Percentiles rank a stretch among this genome's conserved stretches.
These are phyloP conservation scores for Didymella keratinophila DNA, from an alignment of 2,329 filamentous ascomycete genomes.

Conservation along the genomic window DNA sequence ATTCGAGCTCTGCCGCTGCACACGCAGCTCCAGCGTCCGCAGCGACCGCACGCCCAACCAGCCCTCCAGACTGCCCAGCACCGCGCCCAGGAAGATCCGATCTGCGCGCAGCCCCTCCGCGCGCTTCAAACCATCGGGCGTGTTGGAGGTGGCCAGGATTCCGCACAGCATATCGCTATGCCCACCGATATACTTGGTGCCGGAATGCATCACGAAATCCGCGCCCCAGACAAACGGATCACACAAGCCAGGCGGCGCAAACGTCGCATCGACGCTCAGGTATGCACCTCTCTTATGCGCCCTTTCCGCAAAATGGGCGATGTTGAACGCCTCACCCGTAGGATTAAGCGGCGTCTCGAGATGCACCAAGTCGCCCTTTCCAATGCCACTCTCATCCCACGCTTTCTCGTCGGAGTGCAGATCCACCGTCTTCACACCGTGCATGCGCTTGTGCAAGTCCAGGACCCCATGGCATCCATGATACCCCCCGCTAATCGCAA, in stretches of 20 bases:
- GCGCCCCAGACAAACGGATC: slow-evolving; percentile 84
- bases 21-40: slow-evolving; percentile 83
- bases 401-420: slow-evolving; percentile 63
- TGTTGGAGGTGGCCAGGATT: slow-evolving; percentile 70
- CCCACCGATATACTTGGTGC: slow-evolving; percentile 95
- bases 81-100: slow-evolving; percentile 77
- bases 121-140: slow-evolving; percentile 31
- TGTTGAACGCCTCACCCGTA: slow-evolving; percentile 78
- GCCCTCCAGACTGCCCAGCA: slow-evolving; percentile 88
- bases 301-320: slow-evolving; percentile 73
- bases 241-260: slow-evolving; percentile 87
- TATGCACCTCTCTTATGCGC: slow-evolving; percentile 77
- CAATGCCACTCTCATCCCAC: slow-evolving; percentile 70
- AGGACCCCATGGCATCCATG: slow-evolving; percentile 94
- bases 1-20: slow-evolving; percentile 77
- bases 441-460: slow-evolving; percentile 74
- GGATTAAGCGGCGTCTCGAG: slow-evolving; percentile 96
- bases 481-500: slow-evolving; percentile 86
- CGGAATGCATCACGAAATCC: slow-evolving; percentile 89
- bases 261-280: slow-evolving; percentile 88
- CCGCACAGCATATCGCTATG: slow-evolving; percentile 95
- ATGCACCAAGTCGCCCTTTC: slow-evolving; percentile 83
- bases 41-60: slow-evolving; percentile 91
- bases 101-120: slow-evolving; percentile 68
- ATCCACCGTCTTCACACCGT: slow-evolving; percentile 74